phyloP scores from a whole-genome alignment of 257 asterid species.

The Echites panduratus region DNA sequence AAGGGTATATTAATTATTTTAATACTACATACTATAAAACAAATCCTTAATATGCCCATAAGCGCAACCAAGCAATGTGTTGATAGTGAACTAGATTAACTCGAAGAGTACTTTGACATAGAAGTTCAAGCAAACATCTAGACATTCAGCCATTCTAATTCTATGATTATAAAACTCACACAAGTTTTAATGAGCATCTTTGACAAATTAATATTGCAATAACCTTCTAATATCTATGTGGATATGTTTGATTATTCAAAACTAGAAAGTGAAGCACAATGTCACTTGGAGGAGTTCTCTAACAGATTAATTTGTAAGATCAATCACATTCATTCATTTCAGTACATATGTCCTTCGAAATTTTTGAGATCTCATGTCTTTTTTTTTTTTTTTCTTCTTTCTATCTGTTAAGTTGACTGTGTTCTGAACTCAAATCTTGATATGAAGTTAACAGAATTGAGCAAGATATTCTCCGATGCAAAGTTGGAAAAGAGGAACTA shows the following conservation, averaged over 20 bases:
- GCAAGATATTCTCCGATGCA: background rate
- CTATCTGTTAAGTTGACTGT: background rate
- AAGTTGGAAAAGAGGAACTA: background rate
- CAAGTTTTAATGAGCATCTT: background rate
- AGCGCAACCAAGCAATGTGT: background rate
- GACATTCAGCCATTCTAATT: background rate
- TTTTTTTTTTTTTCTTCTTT: too few relatives aligned
- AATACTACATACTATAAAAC: too few relatives aligned
- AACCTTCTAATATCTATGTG: background rate
- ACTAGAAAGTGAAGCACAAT: background rate
- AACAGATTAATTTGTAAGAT: background rate
- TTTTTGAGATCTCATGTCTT: background rate
- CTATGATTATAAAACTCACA: background rate
- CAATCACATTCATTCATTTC: background rate
- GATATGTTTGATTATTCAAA: background rate
- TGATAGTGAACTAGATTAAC: background rate
- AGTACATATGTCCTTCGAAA: background rate
- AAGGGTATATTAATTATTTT: too few relatives aligned
- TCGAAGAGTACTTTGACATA: background rate
- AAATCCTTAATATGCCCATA: too few relatives aligned
- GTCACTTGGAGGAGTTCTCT: background rate
- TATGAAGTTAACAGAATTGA: background rate
- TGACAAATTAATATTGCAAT: background rate
- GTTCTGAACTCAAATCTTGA: background rate
- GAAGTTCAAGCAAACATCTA: background rate